Base-by-base conservation (phyloP, 495 filamentous ascomycete genomes). In the Niebla homalea region DNA sequence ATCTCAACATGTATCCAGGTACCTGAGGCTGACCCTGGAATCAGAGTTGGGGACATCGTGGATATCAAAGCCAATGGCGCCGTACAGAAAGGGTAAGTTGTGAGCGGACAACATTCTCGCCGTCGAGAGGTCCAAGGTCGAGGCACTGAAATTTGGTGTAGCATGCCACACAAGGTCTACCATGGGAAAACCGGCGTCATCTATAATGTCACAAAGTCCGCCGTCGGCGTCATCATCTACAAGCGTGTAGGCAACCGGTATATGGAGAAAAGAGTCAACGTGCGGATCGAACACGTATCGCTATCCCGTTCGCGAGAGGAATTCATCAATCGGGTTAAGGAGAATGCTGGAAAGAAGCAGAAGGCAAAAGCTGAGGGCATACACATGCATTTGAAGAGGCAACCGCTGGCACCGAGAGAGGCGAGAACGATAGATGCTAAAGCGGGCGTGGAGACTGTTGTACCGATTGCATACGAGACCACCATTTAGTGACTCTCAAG, bases 111-210 rank as follows among this genome's bases (percentile, higher is more conserved):
- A 15, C 29, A 32, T 2, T 8, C 2, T 8, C 29, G 29, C 16
- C 10, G 15, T 12, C 12, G 21, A 18, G 11, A 22, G 39, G 3
- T 49, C 46, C 46, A 58, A 47, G 32, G 48, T 58, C 53, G 41
- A 54, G 37, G 46, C 58, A 43, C 36, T 63, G 68, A 66, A 67
- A 56, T 63, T 23, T 36, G 49, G 52, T 55, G 74, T 66, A 90
- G 87, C 76, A 90, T 94, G 87, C 89, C 90, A 62, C 86, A 90
- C 83, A 96, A 96, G 78, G 84, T 94, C 73, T 95, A 93, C 83
- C 89, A 95, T 76, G 89, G 89, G 63, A 95, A 94, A 84, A 96
- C 89, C 56, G 89, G 89, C 65, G 85, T 96, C 61, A 75, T 96
- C 75, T 94, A 94, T 81, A 96, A 94, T 76, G 88, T 94, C 59